These are phyloP conservation scores for Didymella sp. DNA, from an alignment of 2,329 filamentous ascomycete genomes.

Conservation along the genomic window DNA sequence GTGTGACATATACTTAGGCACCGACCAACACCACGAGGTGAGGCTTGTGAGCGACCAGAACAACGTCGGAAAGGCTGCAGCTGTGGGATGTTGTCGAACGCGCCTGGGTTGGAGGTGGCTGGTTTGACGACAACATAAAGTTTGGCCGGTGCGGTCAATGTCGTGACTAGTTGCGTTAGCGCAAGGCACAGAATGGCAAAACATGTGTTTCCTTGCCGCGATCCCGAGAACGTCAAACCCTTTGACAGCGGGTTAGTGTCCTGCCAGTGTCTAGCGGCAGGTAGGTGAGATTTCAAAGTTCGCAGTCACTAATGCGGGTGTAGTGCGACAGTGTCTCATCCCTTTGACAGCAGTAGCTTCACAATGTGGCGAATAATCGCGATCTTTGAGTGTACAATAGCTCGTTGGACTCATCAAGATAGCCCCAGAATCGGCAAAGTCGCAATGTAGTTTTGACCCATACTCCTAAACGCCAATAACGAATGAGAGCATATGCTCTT, in stretches of 20 bases:
- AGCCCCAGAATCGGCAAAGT: conserved; percentile 12
- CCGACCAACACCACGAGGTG: not conserved
- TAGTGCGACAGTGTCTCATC: conserved; percentile 22
- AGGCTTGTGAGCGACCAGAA: not conserved
- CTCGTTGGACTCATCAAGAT: conserved; percentile 12
- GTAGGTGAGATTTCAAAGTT: conserved; percentile 13
- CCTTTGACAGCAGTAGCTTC: conserved; percentile 24
- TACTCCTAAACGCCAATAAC: conserved; percentile 30
- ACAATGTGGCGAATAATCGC: conserved; percentile 17
- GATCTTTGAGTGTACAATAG: conserved; percentile 11
- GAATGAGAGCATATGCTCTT: conserved; percentile 18
- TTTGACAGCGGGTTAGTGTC: conserved; percentile 31
- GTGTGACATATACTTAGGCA: not conserved
- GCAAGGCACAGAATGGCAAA: conserved; percentile 13
- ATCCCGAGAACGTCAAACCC: conserved; percentile 24
- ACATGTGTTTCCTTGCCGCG: conserved; percentile 11
- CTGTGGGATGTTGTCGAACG: conserved; percentile 20
- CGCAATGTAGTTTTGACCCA: conserved; percentile 16
- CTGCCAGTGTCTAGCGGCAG: conserved; percentile 23
- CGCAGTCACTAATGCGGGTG: conserved; percentile 24
- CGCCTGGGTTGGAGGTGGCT: conserved; percentile 4
- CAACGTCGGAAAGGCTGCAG: conserved; percentile 26
- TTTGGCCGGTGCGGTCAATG: conserved; percentile 21
- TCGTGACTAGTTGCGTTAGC: conserved; percentile 23
- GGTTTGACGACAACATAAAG: conserved; percentile 28